These are phyloP conservation scores for Starmerella sirachaensis DNA, from an alignment of 805 yeast genomes.

Conservation along the genomic window DNA sequence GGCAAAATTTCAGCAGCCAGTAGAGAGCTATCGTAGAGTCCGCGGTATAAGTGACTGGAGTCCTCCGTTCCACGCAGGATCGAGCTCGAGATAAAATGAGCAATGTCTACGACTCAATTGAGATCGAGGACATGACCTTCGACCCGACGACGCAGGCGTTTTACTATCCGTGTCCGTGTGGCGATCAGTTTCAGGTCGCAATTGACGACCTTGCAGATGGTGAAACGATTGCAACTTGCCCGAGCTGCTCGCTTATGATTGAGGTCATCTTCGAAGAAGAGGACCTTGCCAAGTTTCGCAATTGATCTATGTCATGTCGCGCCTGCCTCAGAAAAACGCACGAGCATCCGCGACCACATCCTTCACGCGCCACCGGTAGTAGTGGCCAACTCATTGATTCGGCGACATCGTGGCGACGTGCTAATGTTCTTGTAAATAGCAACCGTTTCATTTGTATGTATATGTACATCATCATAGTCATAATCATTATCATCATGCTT, in stretches of 20 bases:
- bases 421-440: background rate
- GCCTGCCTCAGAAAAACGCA: background rate
- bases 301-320: background rate
- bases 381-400: too few relatives aligned
- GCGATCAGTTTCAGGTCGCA: constrained; percentile 80
- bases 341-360: background rate
- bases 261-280: constrained; percentile 73
- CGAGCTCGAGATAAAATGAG: too few relatives aligned
- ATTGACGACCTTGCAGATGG: constrained; percentile 83
- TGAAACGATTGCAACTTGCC: constrained; percentile 82
- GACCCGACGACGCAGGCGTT: constrained; percentile 73
- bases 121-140: constrained; percentile 91
- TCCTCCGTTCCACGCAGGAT: too few relatives aligned
- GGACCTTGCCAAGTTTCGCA: constrained; percentile 22
- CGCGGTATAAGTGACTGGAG: too few relatives aligned
- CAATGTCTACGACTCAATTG: constrained; percentile 70
- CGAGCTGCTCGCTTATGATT: constrained; percentile 88
- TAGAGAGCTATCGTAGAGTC: too few relatives aligned
- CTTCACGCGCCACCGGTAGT: too few relatives aligned
- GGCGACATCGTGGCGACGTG: background rate
- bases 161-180: constrained; percentile 97
- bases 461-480: background rate
- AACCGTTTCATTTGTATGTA: background rate
- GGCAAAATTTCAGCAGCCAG: too few relatives aligned
- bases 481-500: background rate